Base-by-base conservation (phyloP, 116 monocot species). In the Cymodocea nodosa region DNA sequence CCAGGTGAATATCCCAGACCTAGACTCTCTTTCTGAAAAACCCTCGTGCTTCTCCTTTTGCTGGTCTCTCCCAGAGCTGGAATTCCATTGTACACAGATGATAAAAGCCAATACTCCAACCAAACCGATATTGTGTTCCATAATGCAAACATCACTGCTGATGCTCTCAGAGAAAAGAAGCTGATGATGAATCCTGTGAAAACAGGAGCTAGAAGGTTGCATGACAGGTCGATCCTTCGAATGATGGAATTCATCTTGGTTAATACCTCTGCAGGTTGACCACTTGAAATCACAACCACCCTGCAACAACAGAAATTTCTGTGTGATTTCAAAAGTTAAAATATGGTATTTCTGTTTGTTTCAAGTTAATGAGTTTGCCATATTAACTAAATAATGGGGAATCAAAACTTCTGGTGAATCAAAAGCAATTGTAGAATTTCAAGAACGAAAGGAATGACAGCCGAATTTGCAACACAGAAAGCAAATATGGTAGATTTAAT, bases 161-260 rank as follows among this genome's bases (percentile, higher is more conserved):
- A 95, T 62, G 90, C 85, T 72, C 65, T 69, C 24, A 87, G 60
- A 8, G 87, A 95, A 51, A 95, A 65, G 69, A 95, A 95, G 71
- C 87, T 95, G 51, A 95, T 90, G 50, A 95, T 70, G 70, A 90
- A 85, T 20, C 90, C 95, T 60, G 69, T 67, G 64, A 95, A 75
- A 67, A 90, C 90, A 49, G 95, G 95, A 52, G 90, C 90, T 16
- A 87, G 52, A 23, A 95, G 79, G 74, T 94, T 90, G 73, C 90
- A 90, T 54, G 73, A 70, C 53, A 95, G 73, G 76, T 90, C 95
- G 44, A 95, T 95, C 70, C 87, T 77, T 78, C 95, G 74, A 49
- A 95, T 83, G 50, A 79, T 60, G 13, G 85, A 90, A 63, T 95
- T 95, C 85, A 90, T 85, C 35, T 72, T 69, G 68, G 85, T 90